Evolutionary conservation across 2,329 filamentous ascomycete genomes (phyloP), one percentile per base, ranked within the genome.

Genomic region (Cladosporium cucumerinum): DNA sequence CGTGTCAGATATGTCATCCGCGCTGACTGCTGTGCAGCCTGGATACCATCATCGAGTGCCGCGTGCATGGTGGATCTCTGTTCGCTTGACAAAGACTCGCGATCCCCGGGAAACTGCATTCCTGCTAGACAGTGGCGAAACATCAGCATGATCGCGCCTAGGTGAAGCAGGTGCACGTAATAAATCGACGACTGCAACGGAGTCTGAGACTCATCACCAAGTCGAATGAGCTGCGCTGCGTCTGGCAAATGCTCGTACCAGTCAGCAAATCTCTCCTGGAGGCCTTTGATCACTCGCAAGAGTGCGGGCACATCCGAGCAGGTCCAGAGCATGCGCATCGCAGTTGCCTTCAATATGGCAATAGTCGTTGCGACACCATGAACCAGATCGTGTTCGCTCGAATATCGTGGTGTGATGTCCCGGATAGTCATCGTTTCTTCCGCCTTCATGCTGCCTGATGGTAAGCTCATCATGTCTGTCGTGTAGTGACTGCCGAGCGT

Each of bases 141-240:
- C 18, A 62, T 62, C 23, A 54, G 14, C 60, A 62, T 62, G 18
- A 55, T 14, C 11, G 60, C 60, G 1, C 60, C 60, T 10, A 62
- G 34, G 46, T 62, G 60, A 0, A 62, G 49, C 14, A 62, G 25
- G n/a, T 62, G 60, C 10, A 55, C 49, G 34, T 55, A 55, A 12
- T 62, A 62, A 8, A 62, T 55, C 25, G 60, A 62, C 8, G 49
- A 55, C 49, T 62, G 54, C 23, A 62, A 5, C 1, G 60, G 36
- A 10, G 25, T 43, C 14, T 32, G 34, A 16, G 23, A 5, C 1
- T 46, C 18, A 23, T 11, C 51, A 11, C 60, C 49, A 1, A 55
- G n/a, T 16, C 54, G 60, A 1, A 14, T 18, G 21, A 62, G 48
- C 18, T 62, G 49, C 10, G 60, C 60, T 23, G 25, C 36, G 12